phyloP scores from a whole-genome alignment of 129 eudicot species.

The Scalesia atractyloides region DNA sequence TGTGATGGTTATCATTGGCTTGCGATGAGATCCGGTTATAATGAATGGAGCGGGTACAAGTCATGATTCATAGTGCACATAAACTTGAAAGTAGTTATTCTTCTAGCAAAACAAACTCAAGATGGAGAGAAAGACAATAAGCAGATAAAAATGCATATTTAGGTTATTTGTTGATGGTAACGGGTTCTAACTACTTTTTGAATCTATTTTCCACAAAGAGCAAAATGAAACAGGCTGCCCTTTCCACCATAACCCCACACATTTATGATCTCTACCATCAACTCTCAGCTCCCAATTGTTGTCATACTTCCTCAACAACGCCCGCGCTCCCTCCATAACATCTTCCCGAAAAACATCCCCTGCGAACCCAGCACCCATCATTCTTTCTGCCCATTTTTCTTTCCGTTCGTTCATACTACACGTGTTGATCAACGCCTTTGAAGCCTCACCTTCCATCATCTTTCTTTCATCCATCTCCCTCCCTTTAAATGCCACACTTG shows the following conservation, averaged over 20 bases:
- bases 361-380: slow-evolving; percentile 55
- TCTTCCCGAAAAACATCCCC: slow-evolving; percentile 64
- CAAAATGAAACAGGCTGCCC: slow-evolving; percentile 82
- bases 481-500: slow-evolving; percentile 80
- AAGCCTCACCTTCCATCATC: slow-evolving; percentile 86
- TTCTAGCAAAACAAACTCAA: too few relatives aligned
- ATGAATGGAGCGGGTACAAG: too few relatives aligned
- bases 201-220: slow-evolving; percentile 64
- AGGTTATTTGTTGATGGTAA: not conserved
- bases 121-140: too few relatives aligned
- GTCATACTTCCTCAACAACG: slow-evolving; percentile 78
- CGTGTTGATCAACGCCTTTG: slow-evolving; percentile 53
- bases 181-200: not conserved
- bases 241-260: slow-evolving; percentile 77
- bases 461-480: slow-evolving; percentile 84
- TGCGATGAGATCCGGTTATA: too few relatives aligned
- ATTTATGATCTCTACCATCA: slow-evolving; percentile 58
- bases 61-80: too few relatives aligned
- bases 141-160: not conserved
- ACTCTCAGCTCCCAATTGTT: slow-evolving; percentile 64
- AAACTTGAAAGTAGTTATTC: too few relatives aligned
- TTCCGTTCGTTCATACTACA: slow-evolving; percentile 71
- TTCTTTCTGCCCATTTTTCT: slow-evolving; percentile 77
- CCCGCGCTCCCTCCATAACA: slow-evolving; percentile 64
- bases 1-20: too few relatives aligned